Evolutionary conservation across 768 basidiomycete species (phyloP).

Genomic region (Dictyophora rubrovolvata): DNA sequence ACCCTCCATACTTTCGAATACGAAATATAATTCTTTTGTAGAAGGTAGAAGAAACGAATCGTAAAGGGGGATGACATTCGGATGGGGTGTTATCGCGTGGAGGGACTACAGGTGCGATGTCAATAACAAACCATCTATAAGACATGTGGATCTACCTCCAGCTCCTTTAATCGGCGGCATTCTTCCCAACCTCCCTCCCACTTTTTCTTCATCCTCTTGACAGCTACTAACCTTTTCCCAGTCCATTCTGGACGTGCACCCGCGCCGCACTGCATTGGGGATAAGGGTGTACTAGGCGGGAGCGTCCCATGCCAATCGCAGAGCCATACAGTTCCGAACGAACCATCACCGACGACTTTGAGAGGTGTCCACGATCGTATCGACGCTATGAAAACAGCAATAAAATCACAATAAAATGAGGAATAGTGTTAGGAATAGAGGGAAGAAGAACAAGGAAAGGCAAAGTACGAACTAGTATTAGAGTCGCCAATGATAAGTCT

Average conservation of each 20-base stretch:
- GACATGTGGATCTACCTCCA: constrained; percentile 57
- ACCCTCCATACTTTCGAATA: constrained; percentile 99
- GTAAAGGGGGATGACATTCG: constrained; percentile 96
- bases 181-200: constrained; percentile 99
- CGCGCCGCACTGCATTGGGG: constrained; percentile 92
- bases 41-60: constrained; percentile 97
- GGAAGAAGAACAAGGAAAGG: constrained; percentile 6
- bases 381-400: constrained; percentile 53
- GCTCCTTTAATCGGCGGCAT: constrained; percentile 89
- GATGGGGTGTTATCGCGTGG: constrained; percentile 88
- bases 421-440: constrained; percentile 10
- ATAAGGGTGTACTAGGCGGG: constrained; percentile 81
- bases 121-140: neutral
- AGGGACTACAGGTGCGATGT: constrained; percentile 55
- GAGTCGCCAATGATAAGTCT: constrained; percentile 65
- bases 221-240: constrained; percentile 88
- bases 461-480: constrained; percentile 48
- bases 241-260: constrained; percentile 90
- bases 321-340: constrained; percentile 96
- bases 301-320: constrained; percentile 98
- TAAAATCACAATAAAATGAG: constrained; percentile 6
- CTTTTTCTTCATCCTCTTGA: constrained; percentile 96
- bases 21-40: constrained; percentile 95
- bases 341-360: constrained; percentile 96
- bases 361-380: constrained; percentile 86